Percentiles rank a stretch among this genome's conserved stretches.
phyloP scores from a whole-genome alignment of 2,329 filamentous ascomycete species.

The Trichoderma sp. region DNA sequence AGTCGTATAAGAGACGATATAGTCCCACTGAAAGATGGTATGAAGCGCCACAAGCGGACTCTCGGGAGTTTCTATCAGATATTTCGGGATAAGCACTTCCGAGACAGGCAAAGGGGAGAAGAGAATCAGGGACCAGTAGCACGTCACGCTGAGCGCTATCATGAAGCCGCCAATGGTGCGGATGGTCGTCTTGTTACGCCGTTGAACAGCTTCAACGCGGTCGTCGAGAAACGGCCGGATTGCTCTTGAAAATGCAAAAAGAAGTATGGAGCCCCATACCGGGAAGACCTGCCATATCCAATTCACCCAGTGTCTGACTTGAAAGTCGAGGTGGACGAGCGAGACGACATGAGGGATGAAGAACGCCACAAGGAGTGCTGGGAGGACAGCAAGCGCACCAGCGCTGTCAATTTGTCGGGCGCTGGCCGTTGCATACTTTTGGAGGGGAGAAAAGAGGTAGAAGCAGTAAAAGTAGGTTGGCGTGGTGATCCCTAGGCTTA shows the following conservation, averaged over 20 bases:
- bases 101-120: constrained; percentile 15
- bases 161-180: constrained; percentile 8
- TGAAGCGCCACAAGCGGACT: constrained; percentile 29
- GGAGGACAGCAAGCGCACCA: constrained; percentile 31
- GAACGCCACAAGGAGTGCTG: constrained; percentile 31
- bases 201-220: neutral
- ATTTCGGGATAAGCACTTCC: constrained; percentile 34
- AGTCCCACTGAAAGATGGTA: constrained; percentile 38
- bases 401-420: constrained; percentile 26
- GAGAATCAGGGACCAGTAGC: constrained; percentile 33
- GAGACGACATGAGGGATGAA: constrained; percentile 31
- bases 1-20: constrained; percentile 32
- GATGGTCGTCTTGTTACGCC: neutral
- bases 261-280: constrained; percentile 33
- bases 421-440: constrained; percentile 28
- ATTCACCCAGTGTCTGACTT: constrained; percentile 37
- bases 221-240: constrained; percentile 5
- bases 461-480: constrained; percentile 35
- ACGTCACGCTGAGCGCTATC: constrained; percentile 19
- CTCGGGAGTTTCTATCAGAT: constrained; percentile 32
- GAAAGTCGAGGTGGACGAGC: constrained; percentile 33
- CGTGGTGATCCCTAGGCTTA: constrained; percentile 32
- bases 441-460: constrained; percentile 31
- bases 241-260: constrained; percentile 29
- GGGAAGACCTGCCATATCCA: constrained; percentile 41